phyloP scores from a whole-genome alignment of 2,329 filamentous ascomycete genomes.

The Dothiorella sarmentorum region DNA sequence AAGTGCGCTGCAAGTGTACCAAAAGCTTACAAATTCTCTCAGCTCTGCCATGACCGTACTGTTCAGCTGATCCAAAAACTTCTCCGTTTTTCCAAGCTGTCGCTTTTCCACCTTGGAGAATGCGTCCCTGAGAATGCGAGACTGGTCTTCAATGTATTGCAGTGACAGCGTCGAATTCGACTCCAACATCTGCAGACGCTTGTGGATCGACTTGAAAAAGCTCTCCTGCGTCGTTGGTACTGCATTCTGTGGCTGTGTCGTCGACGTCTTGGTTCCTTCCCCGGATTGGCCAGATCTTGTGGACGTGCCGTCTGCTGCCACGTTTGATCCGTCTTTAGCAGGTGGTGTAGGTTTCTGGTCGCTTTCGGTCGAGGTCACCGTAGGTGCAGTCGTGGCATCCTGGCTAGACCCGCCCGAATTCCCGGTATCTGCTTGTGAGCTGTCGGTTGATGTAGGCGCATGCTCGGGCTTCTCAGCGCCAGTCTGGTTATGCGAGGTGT shows the following conservation, averaged over 20 bases:
- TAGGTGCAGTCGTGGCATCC: background rate
- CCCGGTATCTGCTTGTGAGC: background rate
- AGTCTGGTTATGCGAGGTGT: constrained; percentile 10
- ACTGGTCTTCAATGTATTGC: constrained; percentile 96
- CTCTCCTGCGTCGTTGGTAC: constrained; percentile 90
- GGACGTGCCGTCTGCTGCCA: constrained; percentile 19
- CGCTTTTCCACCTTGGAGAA: constrained; percentile 83
- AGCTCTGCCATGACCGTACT: constrained; percentile 74
- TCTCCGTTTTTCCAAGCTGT: constrained; percentile 77
- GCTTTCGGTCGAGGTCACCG: background rate
- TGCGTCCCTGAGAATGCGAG: constrained; percentile 80
- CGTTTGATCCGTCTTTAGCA: constrained; percentile 21
- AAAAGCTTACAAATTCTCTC: constrained; percentile 52
- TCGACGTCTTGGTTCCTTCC: background rate
- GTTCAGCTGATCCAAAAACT: constrained; percentile 83
- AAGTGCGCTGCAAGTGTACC: background rate
- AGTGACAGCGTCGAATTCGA: constrained; percentile 88
- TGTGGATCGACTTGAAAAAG: constrained; percentile 95
- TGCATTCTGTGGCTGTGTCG: constrained; percentile 37
- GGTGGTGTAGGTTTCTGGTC: constrained; percentile 16
- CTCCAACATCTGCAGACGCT: constrained; percentile 86
- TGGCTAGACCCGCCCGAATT: background rate
- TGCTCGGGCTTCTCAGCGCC: constrained; percentile 5
- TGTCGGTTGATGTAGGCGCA: constrained; percentile 1
- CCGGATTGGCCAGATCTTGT: constrained; percentile 19